phyloP scores from a whole-genome alignment of 2,329 filamentous ascomycete species.

The Mariannaea elegans region DNA sequence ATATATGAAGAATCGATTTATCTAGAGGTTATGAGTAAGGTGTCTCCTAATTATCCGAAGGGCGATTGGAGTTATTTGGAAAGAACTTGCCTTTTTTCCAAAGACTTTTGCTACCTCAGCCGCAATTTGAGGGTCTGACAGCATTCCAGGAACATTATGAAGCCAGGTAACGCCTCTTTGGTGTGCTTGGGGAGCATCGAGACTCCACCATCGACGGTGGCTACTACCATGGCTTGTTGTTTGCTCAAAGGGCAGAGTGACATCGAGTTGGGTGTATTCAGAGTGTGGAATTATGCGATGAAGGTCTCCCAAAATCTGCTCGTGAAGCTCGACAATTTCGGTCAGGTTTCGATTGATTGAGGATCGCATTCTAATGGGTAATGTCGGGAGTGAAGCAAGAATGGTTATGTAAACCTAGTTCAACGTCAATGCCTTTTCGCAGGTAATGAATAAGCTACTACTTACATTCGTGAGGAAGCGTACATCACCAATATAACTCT shows the following conservation, averaged over 20 bases:
- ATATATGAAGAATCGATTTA: slow-evolving; percentile 84
- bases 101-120: slow-evolving; percentile 71
- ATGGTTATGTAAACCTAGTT: slow-evolving; percentile 77
- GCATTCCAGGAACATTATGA: slow-evolving; percentile 59
- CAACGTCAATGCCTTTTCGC: slow-evolving; percentile 29
- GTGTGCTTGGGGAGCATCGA: slow-evolving; percentile 57
- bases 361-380: slow-evolving; percentile 70
- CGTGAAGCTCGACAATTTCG: slow-evolving; percentile 84
- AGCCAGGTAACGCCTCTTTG: slow-evolving; percentile 51
- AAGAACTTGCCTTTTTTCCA: slow-evolving; percentile 60
- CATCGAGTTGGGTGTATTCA: slow-evolving; percentile 60
- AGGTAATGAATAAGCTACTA: not conserved
- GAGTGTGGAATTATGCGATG: slow-evolving; percentile 76
- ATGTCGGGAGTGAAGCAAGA: slow-evolving; percentile 73
- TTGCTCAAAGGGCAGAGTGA: slow-evolving; percentile 19
- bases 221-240: slow-evolving; percentile 27
- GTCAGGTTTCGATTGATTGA: slow-evolving; percentile 83
- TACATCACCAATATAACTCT: slow-evolving; percentile 87
- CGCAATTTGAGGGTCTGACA: slow-evolving; percentile 66
- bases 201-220: slow-evolving; percentile 59
- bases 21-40: slow-evolving; percentile 56
- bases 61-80: not conserved
- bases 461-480: slow-evolving; percentile 86
- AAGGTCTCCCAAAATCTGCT: slow-evolving; percentile 79
- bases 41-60: slow-evolving; percentile 10